Evolutionary conservation across 805 yeast genomes (phyloP).

Genomic region (Cyberlindnera meyerae): DNA sequence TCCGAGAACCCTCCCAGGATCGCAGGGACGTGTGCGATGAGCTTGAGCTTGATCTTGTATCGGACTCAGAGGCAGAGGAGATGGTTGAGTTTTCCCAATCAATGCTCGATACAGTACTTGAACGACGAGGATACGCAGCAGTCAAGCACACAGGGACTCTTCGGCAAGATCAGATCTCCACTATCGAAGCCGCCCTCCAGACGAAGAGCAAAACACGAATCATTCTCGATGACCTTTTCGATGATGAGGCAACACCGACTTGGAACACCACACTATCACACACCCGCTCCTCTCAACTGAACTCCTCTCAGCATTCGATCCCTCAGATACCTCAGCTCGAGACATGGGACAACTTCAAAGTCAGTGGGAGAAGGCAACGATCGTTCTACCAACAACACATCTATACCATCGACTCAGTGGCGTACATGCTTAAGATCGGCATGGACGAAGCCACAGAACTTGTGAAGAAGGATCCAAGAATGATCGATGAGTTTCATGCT

Average conservation of each 20-base stretch:
- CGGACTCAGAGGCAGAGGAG: conserved; percentile 14
- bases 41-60: background rate
- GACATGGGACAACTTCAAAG: conserved; percentile 5
- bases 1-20: background rate
- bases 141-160: conserved; percentile 1
- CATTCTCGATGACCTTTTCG: conserved; percentile 5
- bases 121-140: conserved; percentile 2
- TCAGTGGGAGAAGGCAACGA: conserved; percentile 16
- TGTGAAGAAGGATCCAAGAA: conserved; percentile 20
- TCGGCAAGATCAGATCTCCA: background rate
- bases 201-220: conserved; percentile 1
- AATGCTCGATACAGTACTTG: background rate
- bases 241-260: conserved; percentile 5
- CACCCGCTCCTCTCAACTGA: no score
- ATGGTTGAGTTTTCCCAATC: conserved; percentile 8
- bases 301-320: no score
- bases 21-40: background rate
- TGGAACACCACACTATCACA: no score
- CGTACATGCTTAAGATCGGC: conserved; percentile 17
- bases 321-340: no score
- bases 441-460: conserved; percentile 18
- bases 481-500: conserved; percentile 27
- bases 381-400: conserved; percentile 24
- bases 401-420: conserved; percentile 24
- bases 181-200: background rate